Base-by-base conservation (phyloP, 2,329 filamentous ascomycete species). In the Ascosphaera apis region DNA sequence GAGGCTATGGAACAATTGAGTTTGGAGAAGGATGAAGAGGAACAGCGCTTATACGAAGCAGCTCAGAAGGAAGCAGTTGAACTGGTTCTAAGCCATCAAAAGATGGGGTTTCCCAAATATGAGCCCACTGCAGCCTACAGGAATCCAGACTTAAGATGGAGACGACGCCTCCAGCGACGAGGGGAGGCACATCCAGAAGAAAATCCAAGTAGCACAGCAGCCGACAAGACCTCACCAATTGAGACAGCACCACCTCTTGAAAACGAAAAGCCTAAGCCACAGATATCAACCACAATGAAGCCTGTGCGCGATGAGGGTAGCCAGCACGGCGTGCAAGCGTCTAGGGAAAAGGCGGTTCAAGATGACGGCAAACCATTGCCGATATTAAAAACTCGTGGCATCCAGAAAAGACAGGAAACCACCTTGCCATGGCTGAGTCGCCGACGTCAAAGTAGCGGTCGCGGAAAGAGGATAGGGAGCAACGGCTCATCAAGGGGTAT, bases 21-120 rank as follows among this genome's bases (percentile, higher is more conserved):
- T 5, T 17, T 32, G 8, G 64, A 66, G 39, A 42, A 69, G 15
- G 53, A 66, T 16, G 61, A 68, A 31, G 69, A 74, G 36, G 53
- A 60, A 43, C 40, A 48, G 15, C 58, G 56, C 36, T 45, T 75
- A 16, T 67, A 69, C 43, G 50, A 57, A 18, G 65, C 65, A 8
- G 71, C 71, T 11, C 66, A 70, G 44, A 63, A 71, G 36, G 71
- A 76, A 48, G 71, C 71, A 9, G 66, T 67, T 0, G 66, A 73
- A 43, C 54, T 75, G 25, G 70, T 76, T n/a, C 69, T 65, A 62
- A 67, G 66, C 47, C 70, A 75, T 47, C 62, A 62, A 42, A 65
- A 69, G 43, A 63, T 67, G 9, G 57, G 61, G 4, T 53, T 62
- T 18, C 53, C 60, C 2, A 57, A 54, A 32, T 57, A 56, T 35